Evolutionary conservation across 2,329 filamentous ascomycete species (phyloP), one percentile per base, ranked within the genome.

Genomic region (Zasmidium angulare): DNA sequence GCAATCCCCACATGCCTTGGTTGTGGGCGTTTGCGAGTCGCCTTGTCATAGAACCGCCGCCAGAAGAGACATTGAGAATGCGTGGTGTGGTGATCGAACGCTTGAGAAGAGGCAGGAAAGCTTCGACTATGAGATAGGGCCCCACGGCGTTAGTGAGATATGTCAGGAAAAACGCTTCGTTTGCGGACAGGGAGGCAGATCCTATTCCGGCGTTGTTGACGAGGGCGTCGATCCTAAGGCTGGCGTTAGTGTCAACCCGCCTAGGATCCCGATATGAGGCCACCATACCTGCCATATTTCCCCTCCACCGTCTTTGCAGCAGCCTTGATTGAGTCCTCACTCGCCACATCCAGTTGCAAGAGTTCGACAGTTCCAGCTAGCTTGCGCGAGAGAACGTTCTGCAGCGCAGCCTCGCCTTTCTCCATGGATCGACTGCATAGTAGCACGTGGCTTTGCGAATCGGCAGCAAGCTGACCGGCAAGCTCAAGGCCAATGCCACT

Each of bases 401-500:
- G 43, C 9, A 76, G 54, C 2, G 74, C 76, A 48, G 65, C 66
- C n/a, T 71, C 53, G 50, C 76, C 77, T 62, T 77, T 79, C 26
- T 75, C 69, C 9, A 67, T 3, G 21, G 71, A 75, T 14, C 78
- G 74, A 46, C 66, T 65, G 19, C 71, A 74, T 20, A 80, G 70
- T 22, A 80, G 65, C 53, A 80, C 67, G 57, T 80, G 74, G 12
- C 56, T 56, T 11, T 64, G 61, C 17, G 60, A 62, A 17, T 74
- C 62, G 2, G 72, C 63, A 7, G 56, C 48, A 2, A 77, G 72
- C 26, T 74, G 69, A 53, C 72, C 66, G 10, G 74, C 74, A 4
- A 79, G 72, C 56, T 78, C 78, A 56, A 76, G 75, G 26, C 81
- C 80, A 36, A 83, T 79, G 55, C 81, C 80, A 55, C 74, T 75